Percentiles rank a stretch among this genome's conserved stretches.
Evolutionary conservation across 495 filamentous ascomycete species (phyloP).

Genomic region (Chaetomium cochliodes): DNA sequence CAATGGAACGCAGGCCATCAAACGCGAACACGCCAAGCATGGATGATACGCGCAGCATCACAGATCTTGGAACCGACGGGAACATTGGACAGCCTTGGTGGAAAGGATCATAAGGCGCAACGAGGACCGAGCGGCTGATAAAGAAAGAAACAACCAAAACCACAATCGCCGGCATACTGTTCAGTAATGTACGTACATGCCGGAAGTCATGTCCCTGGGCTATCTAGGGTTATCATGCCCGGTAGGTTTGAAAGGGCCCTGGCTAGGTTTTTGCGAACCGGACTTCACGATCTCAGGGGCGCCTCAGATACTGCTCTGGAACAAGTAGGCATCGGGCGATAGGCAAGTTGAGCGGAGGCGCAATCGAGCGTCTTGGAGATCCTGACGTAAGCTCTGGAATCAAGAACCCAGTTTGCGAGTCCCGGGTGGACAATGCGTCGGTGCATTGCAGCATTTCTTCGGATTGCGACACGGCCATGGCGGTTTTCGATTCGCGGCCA

Average conservation of each 20-base stretch:
- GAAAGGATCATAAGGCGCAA: slow-evolving; percentile 29
- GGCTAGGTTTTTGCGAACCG: background rate
- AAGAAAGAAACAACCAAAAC: slow-evolving; percentile 17
- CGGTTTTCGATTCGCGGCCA: slow-evolving; percentile 19
- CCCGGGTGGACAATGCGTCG: background rate
- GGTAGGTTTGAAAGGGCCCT: too few relatives aligned
- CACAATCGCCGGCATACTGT: background rate
- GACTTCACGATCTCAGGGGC: too few relatives aligned
- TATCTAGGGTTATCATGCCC: too few relatives aligned
- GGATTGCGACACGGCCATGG: slow-evolving; percentile 8
- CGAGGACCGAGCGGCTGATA: slow-evolving; percentile 31
- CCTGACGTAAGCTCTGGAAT: slow-evolving; percentile 14
- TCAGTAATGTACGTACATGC: too few relatives aligned
- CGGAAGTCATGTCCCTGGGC: too few relatives aligned
- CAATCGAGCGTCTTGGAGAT: slow-evolving; percentile 2
- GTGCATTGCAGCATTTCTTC: slow-evolving; percentile 12
- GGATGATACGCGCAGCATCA: slow-evolving; percentile 34
- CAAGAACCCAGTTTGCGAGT: background rate
- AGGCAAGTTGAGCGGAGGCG: background rate
- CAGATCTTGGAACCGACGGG: slow-evolving; percentile 31
- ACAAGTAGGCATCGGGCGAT: background rate
- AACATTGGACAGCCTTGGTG: slow-evolving; percentile 10
- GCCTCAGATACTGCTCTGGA: background rate
- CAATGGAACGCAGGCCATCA: slow-evolving; percentile 26
- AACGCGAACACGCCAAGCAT: slow-evolving; percentile 36